Conservation (phyloP, 768 basidiomycete species). For the Lactarius pseudohatsudake region DNA sequence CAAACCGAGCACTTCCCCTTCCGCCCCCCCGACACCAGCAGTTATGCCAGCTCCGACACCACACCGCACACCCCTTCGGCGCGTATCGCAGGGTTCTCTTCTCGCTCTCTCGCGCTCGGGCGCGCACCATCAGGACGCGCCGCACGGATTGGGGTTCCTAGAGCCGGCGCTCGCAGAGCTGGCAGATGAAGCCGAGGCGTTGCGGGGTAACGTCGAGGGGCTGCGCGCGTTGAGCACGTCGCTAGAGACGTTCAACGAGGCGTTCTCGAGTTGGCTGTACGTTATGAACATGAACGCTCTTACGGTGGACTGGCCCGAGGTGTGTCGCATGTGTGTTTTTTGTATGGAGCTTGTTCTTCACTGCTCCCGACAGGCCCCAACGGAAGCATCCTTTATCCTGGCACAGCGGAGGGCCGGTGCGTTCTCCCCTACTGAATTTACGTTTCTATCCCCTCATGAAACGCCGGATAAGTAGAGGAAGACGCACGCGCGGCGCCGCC, state of each 20-base stretch:
- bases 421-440: slow-evolving; percentile 18
- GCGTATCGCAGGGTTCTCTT: slow-evolving; percentile 90
- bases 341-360: neutral
- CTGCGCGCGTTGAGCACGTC: slow-evolving; percentile 72
- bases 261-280: slow-evolving; percentile 89
- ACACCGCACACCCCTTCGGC: slow-evolving; percentile 79
- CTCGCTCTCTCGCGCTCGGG: slow-evolving; percentile 80
- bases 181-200: slow-evolving; percentile 80
- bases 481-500: slow-evolving; percentile 53
- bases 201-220: slow-evolving; percentile 72
- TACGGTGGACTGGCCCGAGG: slow-evolving; percentile 92
- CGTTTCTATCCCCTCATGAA: neutral
- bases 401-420: slow-evolving; percentile 63
- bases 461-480: slow-evolving; percentile 44
- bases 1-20: neutral
- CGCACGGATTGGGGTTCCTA: slow-evolving; percentile 82
- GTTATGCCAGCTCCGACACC: slow-evolving; percentile 41
- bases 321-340: slow-evolving; percentile 33
- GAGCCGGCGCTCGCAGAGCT: slow-evolving; percentile 83
- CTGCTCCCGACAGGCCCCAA: slow-evolving; percentile 27
- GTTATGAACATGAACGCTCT: slow-evolving; percentile 93
- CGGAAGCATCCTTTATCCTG: slow-evolving; percentile 43
- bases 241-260: slow-evolving; percentile 86
- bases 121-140: slow-evolving; percentile 63
- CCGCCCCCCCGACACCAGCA: neutral